Evolutionary conservation across 2,329 filamentous ascomycete genomes (phyloP), one percentile per base, ranked within the genome.

Genomic region (Nigrograna mackinnonii): DNA sequence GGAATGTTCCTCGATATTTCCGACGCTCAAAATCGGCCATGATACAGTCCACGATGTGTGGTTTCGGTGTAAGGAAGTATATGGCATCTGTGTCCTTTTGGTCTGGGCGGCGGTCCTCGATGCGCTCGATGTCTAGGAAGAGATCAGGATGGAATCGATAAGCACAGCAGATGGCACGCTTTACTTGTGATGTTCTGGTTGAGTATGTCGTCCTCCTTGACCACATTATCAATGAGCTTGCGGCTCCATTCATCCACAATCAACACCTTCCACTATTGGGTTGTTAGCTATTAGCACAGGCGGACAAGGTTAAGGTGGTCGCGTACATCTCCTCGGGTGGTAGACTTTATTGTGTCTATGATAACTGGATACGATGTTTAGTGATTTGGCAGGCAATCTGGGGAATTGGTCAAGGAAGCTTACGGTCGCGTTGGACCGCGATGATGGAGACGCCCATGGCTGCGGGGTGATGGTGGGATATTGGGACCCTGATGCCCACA

Each of bases 201-300:
- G 72, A 99, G 86, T 55, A 99, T 95, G 62, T 96, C 90, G 82
- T 99, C 92, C 76, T 96, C 88, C 62, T 90, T 92, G 66, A 92
- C 83, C 35, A 89, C 87, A 77, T 92, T 95, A 72, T 95, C 86
- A 58, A 99, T 80, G 58, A 99, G 81, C 69, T 87, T 91, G 67
- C 86, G 85, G 66, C 89, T 91, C 43, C 77, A 79, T 55, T 89
- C 85, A 72, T 99, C 94, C 60, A 96, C 78, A 39, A 99, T 86
- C 56, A 99, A 76, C 55, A 96, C 89, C 82, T 97, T 99, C 94
- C 94, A 99, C 91, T 96, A 46, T 50, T 40, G 49, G 44, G 45
- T 62, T 58, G 66, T 60, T 49, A 33, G 54, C 22, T 44, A 26
- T 34, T 22, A 21, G 37, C 41, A 21, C 11, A 36, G 34, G 26